These are phyloP conservation scores for Leishmania arabica DNA, from an alignment of 208 protist species.

Conservation along the genomic window DNA sequence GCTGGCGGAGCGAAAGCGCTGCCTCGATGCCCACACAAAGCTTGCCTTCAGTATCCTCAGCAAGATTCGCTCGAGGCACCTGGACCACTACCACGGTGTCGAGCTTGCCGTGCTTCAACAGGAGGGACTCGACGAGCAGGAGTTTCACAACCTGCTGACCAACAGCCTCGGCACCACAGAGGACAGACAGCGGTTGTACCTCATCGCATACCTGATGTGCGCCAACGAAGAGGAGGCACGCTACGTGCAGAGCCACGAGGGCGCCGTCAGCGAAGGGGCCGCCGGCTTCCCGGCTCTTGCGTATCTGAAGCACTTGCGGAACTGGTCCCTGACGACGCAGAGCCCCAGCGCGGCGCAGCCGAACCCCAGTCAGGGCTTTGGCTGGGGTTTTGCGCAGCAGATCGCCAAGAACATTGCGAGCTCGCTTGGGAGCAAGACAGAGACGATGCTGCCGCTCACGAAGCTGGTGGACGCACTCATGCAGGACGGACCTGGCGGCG, in stretches of 20 bases:
- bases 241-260: constrained; percentile 41
- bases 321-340: constrained; percentile 50
- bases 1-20: constrained; percentile 83
- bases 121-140: constrained; percentile 68
- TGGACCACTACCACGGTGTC: constrained; percentile 88
- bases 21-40: constrained; percentile 85
- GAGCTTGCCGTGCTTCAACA: constrained; percentile 71
- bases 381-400: constrained; percentile 88
- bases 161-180: constrained; percentile 46
- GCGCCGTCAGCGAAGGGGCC: constrained; percentile 19
- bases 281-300: constrained; percentile 65
- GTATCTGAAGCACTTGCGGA: constrained; percentile 82
- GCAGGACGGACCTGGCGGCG: constrained; percentile 50
- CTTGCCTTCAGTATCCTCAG: constrained; percentile 73
- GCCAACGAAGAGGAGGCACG: constrained; percentile 45
- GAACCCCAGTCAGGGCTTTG: constrained; percentile 55
- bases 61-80: constrained; percentile 62
- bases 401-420: constrained; percentile 80
- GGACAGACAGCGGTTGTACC: constrained; percentile 80
- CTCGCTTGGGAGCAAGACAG: constrained; percentile 60
- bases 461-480: constrained; percentile 86
- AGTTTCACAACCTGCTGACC: constrained; percentile 66
- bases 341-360: constrained; percentile 20
- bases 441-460: constrained; percentile 81
- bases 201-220: constrained; percentile 82